Conservation (phyloP, 257 asterid genomes). For the Solanum boliviense region DNA sequence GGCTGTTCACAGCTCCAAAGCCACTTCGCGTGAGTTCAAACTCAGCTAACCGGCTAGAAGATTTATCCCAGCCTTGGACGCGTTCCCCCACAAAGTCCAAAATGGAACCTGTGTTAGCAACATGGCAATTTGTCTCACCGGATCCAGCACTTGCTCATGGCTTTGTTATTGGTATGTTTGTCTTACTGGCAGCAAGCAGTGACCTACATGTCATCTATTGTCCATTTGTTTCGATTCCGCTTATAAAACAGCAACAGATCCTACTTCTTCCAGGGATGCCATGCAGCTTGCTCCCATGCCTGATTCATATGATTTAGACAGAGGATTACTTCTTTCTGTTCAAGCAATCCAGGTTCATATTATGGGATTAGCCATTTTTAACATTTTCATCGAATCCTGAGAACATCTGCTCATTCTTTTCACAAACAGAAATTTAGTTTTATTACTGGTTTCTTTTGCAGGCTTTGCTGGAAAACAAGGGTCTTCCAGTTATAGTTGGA, state of each 20-base stretch:
- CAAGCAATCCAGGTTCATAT: constrained; percentile 82
- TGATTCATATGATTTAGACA: constrained; percentile 87
- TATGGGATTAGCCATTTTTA: background rate
- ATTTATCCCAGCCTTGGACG: constrained; percentile 96
- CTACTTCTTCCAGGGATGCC: constrained; percentile 60
- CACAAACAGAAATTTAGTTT: constrained; percentile 5
- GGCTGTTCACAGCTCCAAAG: constrained; percentile 57
- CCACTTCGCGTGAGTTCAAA: constrained; percentile 82
- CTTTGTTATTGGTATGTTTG: constrained; percentile 37
- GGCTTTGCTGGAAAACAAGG: constrained; percentile 94
- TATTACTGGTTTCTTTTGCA: constrained; percentile 23
- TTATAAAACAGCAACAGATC: constrained; percentile 70
- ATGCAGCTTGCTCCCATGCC: constrained; percentile 90
- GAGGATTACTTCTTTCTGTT: constrained; percentile 95
- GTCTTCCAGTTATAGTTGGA: constrained; percentile 94
- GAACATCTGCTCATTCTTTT: constrained; percentile 1
- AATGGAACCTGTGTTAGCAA: constrained; percentile 77
- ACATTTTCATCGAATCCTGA: background rate
- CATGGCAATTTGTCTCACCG: constrained; percentile 65
- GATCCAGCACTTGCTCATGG: constrained; percentile 45
- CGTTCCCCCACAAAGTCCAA: constrained; percentile 92
- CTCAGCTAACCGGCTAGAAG: constrained; percentile 70
- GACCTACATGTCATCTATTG: background rate
- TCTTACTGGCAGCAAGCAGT: constrained; percentile 8
- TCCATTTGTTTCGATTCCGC: constrained; percentile 17